Base-by-base conservation (phyloP, 495 filamentous ascomycete species). In the Pyronema omphalodes region DNA sequence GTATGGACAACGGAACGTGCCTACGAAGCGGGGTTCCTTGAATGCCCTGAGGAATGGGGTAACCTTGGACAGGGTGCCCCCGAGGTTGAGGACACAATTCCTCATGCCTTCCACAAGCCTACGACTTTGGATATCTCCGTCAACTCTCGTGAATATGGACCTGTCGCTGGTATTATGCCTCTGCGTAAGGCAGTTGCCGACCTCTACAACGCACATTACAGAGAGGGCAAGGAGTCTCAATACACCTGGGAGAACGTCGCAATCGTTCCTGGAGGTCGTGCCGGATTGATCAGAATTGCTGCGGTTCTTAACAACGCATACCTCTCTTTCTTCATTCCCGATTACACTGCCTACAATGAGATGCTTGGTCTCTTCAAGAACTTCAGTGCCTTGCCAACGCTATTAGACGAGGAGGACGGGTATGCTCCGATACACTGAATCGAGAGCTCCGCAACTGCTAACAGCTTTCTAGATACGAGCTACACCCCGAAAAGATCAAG, bases 161-260 rank as follows among this genome's bases (percentile, higher is more conserved):
- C 89, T 15, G 94, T 86, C 3, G 84, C 88, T 14, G 89, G 89
- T 63, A 94, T 94, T 74, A 93, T 84, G 74, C 79, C 84, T 18
- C 73, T 96, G 53, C 74, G 89, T 49, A 80, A 84, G 55, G 89
- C 89, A 11, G 86, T 96, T n/a, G 89, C 89, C 35, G 75, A 78
- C 50, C 75, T 96, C 54, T 96, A 96, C 73, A 95, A 96, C 63
- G 80, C 78, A 63, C 86, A 93, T 68, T 88, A 94, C 63, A 80
- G 89, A 43, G 71, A 88, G 68, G 85, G 83, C 55, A 88, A 91
- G 70, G 71, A 74, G n/a, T 88, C 83, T 66, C 74, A 93, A 68
- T 95, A 96, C 66, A 88, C 83, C n/a, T 94, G 86, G 82, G 89
- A 95, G 71, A 95, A 96, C 69, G 89, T 95, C n/a, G 88, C 84